phyloP scores from a whole-genome alignment of 345 rosid genomes.

The Moricandia arvensis region DNA sequence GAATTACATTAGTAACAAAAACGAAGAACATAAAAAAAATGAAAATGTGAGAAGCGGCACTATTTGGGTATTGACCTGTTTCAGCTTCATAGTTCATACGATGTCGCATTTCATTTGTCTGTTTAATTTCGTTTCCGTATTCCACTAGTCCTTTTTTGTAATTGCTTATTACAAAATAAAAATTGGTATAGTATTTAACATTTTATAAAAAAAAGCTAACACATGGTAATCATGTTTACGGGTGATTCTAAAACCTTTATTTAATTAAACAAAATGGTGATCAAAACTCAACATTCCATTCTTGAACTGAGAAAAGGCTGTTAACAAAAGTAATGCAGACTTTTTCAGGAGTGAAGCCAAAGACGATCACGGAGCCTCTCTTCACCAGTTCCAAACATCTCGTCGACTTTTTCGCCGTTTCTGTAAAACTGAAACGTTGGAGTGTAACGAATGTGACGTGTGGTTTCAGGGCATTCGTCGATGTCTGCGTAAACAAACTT shows the following conservation, averaged over 20 bases:
- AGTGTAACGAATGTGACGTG: constrained; percentile 46
- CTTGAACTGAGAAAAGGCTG: neutral
- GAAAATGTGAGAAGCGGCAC: no score
- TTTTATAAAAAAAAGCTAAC: no score
- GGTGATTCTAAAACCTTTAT: neutral
- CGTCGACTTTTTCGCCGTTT: neutral
- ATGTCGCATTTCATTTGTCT: no score
- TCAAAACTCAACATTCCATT: neutral
- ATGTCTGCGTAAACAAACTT: constrained; percentile 82
- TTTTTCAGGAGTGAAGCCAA: constrained; percentile 77
- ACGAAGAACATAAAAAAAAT: no score
- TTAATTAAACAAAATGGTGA: neutral
- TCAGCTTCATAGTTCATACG: no score
- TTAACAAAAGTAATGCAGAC: neutral
- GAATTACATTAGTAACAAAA: no score
- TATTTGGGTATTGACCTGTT: no score
- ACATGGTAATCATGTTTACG: no score
- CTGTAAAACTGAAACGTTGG: neutral
- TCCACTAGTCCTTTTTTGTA: no score
- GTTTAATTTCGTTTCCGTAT: no score
- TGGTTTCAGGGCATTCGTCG: constrained; percentile 52
- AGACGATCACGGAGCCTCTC: constrained; percentile 82
- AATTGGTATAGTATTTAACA: no score
- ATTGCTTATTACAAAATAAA: no score
- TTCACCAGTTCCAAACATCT: constrained; percentile 65